Percentiles rank a stretch among this genome's conserved stretches.
Evolutionary conservation across 208 protist species (phyloP).

Genomic region (Acanthamoeba healyi): DNA sequence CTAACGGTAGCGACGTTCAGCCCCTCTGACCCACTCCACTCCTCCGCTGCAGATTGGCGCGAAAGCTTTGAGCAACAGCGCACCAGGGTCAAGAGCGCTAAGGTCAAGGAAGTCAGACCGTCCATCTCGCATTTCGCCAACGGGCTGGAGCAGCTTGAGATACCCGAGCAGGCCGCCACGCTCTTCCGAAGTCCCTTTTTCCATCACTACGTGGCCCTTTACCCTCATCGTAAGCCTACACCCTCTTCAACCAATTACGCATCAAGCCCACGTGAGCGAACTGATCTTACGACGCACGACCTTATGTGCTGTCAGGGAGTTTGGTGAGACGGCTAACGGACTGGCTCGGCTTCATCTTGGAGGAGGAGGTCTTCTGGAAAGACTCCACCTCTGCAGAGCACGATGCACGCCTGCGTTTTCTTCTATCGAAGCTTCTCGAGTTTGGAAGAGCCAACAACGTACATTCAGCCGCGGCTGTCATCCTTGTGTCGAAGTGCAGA

Average conservation of each 20-base stretch:
- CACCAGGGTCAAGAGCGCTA: not conserved
- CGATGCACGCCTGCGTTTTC: not conserved
- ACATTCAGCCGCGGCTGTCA: not conserved
- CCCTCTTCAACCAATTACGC: too few relatives aligned
- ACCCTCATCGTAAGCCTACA: not conserved
- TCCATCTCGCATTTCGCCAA: not conserved
- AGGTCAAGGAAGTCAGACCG: not conserved
- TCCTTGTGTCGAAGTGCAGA: too few relatives aligned
- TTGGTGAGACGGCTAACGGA: not conserved
- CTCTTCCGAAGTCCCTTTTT: conserved; percentile 7
- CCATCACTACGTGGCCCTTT: conserved; percentile 29
- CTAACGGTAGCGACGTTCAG: not conserved
- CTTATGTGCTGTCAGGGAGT: not conserved
- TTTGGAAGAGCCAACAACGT: conserved; percentile 11
- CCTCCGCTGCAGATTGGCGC: not conserved
- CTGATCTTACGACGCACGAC: not conserved
- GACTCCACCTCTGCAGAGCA: not conserved
- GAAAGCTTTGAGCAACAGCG: not conserved
- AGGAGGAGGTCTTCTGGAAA: conserved; percentile 25
- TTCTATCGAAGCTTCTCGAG: conserved; percentile 1
- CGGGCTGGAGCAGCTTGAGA: not conserved
- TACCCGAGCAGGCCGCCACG: not conserved
- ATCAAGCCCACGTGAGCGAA: too few relatives aligned
- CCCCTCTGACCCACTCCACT: too few relatives aligned
- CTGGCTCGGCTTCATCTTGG: conserved; percentile 18